phyloP scores from a whole-genome alignment of 257 asterid genomes.

The Pogostemon cablin region DNA sequence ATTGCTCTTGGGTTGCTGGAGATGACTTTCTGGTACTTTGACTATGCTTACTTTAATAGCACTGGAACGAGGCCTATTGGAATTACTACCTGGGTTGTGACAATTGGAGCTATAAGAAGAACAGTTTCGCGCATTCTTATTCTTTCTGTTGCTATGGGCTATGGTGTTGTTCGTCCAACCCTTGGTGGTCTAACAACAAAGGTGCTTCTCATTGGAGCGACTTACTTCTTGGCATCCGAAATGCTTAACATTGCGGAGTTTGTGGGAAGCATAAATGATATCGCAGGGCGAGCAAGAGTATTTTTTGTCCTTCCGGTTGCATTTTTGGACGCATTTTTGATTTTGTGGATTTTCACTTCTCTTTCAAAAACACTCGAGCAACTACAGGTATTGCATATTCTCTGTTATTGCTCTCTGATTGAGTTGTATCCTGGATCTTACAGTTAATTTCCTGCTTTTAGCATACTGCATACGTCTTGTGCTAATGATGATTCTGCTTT shows the following conservation, averaged over 20 bases:
- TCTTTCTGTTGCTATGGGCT: constrained; percentile 96
- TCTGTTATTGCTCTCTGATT: constrained; percentile 6
- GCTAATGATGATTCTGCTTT: constrained; percentile 28
- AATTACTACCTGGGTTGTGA: constrained; percentile 90
- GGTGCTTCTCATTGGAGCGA: constrained; percentile 81
- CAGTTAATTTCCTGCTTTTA: constrained; percentile 21
- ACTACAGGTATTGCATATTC: constrained; percentile 67
- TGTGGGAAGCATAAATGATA: constrained; percentile 91
- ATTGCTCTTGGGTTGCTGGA: constrained; percentile 91
- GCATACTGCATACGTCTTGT: constrained; percentile 19
- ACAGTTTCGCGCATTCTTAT: constrained; percentile 84
- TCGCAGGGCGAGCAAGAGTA: constrained; percentile 86
- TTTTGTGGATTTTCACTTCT: constrained; percentile 96
- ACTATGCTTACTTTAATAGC: constrained; percentile 82
- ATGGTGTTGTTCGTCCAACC: constrained; percentile 96
- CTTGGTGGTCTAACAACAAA: constrained; percentile 96
- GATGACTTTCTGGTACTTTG: constrained; percentile 93
- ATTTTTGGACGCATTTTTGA: constrained; percentile 85
- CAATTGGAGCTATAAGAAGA: constrained; percentile 76
- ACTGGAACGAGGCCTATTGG: constrained; percentile 92
- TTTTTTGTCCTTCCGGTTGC: constrained; percentile 92
- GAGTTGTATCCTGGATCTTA: constrained; percentile 22
- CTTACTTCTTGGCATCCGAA: constrained; percentile 83
- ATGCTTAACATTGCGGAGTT: constrained; percentile 81
- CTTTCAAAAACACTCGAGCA: constrained; percentile 92